These are phyloP conservation scores for Gautieria morchelliformis DNA, from an alignment of 768 basidiomycete genomes.

Conservation along the genomic window DNA sequence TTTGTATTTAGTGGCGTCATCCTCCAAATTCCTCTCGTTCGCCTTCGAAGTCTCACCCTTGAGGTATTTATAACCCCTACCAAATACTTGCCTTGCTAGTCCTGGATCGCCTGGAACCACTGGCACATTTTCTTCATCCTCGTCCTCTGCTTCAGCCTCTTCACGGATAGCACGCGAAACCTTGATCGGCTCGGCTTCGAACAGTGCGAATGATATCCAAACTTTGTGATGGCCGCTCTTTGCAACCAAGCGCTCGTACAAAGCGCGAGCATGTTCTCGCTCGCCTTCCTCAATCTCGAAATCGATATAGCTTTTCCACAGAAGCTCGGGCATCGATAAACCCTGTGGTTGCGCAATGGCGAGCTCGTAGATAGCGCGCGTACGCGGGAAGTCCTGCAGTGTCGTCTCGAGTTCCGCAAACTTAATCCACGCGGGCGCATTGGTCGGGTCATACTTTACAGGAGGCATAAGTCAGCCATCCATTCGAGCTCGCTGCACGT, in stretches of 20 bases:
- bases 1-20: conserved; percentile 53
- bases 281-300: conserved; percentile 95
- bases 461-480: background rate
- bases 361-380: conserved; percentile 90
- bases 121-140: conserved; percentile 40
- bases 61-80: conserved; percentile 80
- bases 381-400: conserved; percentile 78
- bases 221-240: conserved; percentile 93
- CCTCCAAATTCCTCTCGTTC: conserved; percentile 6
- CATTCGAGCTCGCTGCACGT: background rate
- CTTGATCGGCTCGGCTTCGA: conserved; percentile 75
- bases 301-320: conserved; percentile 95
- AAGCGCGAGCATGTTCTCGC: conserved; percentile 65
- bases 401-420: conserved; percentile 87
- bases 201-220: conserved; percentile 92
- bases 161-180: conserved; percentile 54
- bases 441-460: conserved; percentile 73
- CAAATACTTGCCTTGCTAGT: conserved; percentile 70
- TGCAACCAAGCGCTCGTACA: conserved; percentile 82
- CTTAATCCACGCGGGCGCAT: conserved; percentile 92
- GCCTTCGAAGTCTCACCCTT: conserved; percentile 29
- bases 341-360: conserved; percentile 66
- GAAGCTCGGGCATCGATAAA: conserved; percentile 88
- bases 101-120: conserved; percentile 59
- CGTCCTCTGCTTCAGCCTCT: conserved; percentile 60